Evolutionary conservation across 2,329 filamentous ascomycete genomes (phyloP).

Genomic region (Fusarium graminum): DNA sequence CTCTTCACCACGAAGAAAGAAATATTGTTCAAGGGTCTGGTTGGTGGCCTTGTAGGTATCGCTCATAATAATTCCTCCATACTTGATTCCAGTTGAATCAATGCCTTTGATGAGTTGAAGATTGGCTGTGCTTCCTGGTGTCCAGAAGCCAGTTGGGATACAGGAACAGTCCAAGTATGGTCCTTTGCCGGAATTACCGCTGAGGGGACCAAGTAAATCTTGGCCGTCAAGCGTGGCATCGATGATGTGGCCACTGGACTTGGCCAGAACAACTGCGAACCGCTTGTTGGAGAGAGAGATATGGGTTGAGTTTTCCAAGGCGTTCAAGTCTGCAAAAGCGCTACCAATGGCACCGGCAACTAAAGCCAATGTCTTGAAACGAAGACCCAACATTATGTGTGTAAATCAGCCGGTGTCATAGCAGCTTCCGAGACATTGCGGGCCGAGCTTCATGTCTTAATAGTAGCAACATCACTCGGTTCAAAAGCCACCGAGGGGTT

Average conservation of each 20-base stretch:
- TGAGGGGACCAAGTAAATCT: constrained; percentile 62
- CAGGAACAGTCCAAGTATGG: constrained; percentile 74
- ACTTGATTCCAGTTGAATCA: constrained; percentile 60
- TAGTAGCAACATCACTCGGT: constrained; percentile 1
- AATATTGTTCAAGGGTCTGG: constrained; percentile 71
- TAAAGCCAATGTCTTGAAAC: constrained; percentile 5
- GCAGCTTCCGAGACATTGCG: no score
- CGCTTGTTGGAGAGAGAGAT: constrained; percentile 38
- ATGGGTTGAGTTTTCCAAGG: constrained; percentile 39
- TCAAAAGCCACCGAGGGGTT: constrained; percentile 10
- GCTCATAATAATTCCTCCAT: constrained; percentile 69
- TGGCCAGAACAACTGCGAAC: constrained; percentile 23
- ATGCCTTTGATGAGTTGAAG: constrained; percentile 59
- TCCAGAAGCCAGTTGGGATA: constrained; percentile 68
- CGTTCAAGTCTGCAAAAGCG: constrained; percentile 13
- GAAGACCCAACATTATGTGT: constrained; percentile 3
- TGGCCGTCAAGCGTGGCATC: constrained; percentile 48
- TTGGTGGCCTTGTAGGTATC: constrained; percentile 69
- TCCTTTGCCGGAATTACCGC: constrained; percentile 58
- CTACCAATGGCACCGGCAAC: constrained; percentile 4
- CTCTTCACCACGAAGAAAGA: constrained; percentile 71
- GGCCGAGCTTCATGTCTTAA: not conserved
- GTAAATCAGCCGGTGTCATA: fast-evolving
- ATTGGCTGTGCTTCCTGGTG: constrained; percentile 63
- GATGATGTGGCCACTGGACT: constrained; percentile 36